Base-by-base conservation (phyloP, 2,329 filamentous ascomycete species). In the Diplodia sapinea region DNA sequence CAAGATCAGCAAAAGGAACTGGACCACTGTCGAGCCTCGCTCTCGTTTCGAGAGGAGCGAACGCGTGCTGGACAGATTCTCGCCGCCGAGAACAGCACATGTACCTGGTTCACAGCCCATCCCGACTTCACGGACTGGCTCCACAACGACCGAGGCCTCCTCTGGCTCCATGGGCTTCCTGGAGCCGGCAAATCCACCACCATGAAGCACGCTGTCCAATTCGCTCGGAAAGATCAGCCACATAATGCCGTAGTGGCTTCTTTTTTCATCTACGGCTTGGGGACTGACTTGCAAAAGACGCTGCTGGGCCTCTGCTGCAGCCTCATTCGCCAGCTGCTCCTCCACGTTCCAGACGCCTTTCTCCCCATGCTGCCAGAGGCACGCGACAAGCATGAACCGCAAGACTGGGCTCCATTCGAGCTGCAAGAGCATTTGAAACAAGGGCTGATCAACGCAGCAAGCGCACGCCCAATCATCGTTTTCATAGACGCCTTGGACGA, bases 401-500 rank as follows among this genome's bases (percentile, higher is more conserved):
- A 7, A 17, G 2, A 20, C 23, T 61, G 33, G 36, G 17, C 15
- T 15, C 20, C 38, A 2, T 26, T 47, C 8, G 38, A 61, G 2
- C 12, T 61, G 15, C 38, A 31, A n/a, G 26, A n/a, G 4, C 7
- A 29, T 4, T 17, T 61, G 2, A 47, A 61, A 17, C 23, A 49
- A 8, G 20, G 6, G 7, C 17, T 61, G 13, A 12, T 13, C 13
- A 11, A 47, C n/a, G 56, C 56, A 2, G 23, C 36, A 3, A 61
- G 12, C 4, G 17, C 38, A 13, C 38, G 56, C 1, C 56, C 38
- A 13, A 61, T 47, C 7, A 29, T 40, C 5, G 7, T 61, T 13
- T 61, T 61, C 20, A 61, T 61, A 23, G 56, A 61, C 20, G 56
- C 56, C n/a, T 11, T 61, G 20, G 36, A 61, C 31, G 56, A 61